Evolutionary conservation across 2,329 filamentous ascomycete genomes (phyloP).

Genomic region (Arthrinium phaeospermum): DNA sequence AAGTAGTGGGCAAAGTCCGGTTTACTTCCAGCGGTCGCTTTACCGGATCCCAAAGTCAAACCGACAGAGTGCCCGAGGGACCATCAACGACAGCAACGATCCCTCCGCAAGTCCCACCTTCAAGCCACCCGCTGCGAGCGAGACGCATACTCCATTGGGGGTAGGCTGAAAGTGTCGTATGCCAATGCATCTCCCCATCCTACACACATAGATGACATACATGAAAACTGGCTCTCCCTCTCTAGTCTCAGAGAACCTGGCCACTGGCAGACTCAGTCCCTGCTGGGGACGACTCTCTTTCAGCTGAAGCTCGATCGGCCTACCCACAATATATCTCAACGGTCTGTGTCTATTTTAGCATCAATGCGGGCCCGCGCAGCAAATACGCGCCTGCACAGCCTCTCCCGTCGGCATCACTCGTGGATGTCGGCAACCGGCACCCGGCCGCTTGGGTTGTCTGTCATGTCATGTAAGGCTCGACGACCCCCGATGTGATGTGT

Average conservation of each 20-base stretch:
- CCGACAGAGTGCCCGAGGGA: not conserved
- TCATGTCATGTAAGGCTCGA: not conserved
- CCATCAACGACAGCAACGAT: too few species aligned
- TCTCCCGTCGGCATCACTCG: not conserved
- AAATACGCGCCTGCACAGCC: not conserved
- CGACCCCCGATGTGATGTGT: not conserved
- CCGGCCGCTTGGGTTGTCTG: not conserved
- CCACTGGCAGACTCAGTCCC: not conserved
- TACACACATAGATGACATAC: not conserved
- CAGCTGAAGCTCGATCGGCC: not conserved
- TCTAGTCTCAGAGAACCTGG: not conserved
- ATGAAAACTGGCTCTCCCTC: not conserved
- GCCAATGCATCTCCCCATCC: too few species aligned
- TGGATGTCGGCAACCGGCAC: not conserved
- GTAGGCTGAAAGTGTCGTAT: not conserved
- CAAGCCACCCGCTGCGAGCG: not conserved
- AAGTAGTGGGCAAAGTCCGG: too few species aligned
- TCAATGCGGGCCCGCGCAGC: not conserved
- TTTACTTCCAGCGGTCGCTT: too few species aligned
- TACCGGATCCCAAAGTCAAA: not conserved
- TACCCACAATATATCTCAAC: slow-evolving; percentile 9
- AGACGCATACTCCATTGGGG: not conserved
- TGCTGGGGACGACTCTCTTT: not conserved
- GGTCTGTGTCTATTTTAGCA: not conserved
- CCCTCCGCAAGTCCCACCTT: not conserved